Percentiles rank a stretch among this genome's conserved stretches.
Evolutionary conservation across 2,329 filamentous ascomycete species (phyloP).

Genomic region (Penicillium expansum): DNA sequence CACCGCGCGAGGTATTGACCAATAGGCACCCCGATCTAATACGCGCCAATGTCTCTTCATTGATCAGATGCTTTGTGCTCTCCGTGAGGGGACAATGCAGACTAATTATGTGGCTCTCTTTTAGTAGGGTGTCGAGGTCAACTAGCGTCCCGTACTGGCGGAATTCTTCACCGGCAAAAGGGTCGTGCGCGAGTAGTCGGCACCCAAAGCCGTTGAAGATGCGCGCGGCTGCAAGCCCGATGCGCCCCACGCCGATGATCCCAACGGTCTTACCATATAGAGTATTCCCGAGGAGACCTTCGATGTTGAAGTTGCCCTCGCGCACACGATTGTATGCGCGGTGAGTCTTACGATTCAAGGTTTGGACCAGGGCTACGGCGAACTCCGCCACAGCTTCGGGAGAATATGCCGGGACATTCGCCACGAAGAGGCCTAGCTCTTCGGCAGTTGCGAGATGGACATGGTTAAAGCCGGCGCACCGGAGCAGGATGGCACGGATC

Average conservation of each 20-base stretch:
- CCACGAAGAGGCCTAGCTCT: constrained; percentile 57
- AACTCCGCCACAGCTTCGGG: constrained; percentile 70
- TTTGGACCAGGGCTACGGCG: constrained; percentile 64
- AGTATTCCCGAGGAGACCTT: constrained; percentile 58
- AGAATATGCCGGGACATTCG: constrained; percentile 66
- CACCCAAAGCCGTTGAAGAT: constrained; percentile 67
- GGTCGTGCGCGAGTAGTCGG: constrained; percentile 60
- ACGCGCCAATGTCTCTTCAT: constrained; percentile 49
- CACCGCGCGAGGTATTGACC: constrained; percentile 65
- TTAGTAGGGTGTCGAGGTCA: constrained; percentile 55
- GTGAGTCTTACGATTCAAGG: constrained; percentile 66
- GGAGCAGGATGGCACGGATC: constrained; percentile 59
- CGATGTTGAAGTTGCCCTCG: constrained; percentile 66
- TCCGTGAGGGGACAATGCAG: constrained; percentile 65
- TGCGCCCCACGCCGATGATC: constrained; percentile 63
- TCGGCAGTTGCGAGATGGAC: constrained; percentile 59
- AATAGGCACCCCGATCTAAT: constrained; percentile 63
- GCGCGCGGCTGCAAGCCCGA: constrained; percentile 60
- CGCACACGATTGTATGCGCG: constrained; percentile 66
- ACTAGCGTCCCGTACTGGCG: constrained; percentile 51
- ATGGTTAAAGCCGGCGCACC: constrained; percentile 68
- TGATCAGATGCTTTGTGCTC: constrained; percentile 60
- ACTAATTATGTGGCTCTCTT: constrained; percentile 59
- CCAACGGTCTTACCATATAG: constrained; percentile 65
- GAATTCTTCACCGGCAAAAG: constrained; percentile 53